A percentile compares a stretch with the other conserved stretches of the same genome.
These are phyloP conservation scores for Chrysosphaeria jannelii DNA, from an alignment of 2,329 filamentous ascomycete species.

Conservation along the genomic window DNA sequence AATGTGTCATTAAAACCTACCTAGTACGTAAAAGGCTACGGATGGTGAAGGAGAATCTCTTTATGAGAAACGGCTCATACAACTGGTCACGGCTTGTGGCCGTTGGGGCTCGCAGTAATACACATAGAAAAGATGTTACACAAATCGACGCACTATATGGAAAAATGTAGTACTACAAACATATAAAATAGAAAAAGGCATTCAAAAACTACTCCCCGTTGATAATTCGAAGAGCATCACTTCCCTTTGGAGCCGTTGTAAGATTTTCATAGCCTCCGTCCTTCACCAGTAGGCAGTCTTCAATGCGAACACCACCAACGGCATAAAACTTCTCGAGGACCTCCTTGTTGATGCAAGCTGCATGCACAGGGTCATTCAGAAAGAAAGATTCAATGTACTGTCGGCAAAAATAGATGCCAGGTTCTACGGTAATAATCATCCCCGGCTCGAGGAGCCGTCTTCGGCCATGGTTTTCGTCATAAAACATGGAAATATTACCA, in stretches of 20 bases:
- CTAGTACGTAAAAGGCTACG: no score
- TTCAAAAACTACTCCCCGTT: slow-evolving; percentile 9
- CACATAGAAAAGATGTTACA: no score
- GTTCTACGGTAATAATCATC: slow-evolving; percentile 55
- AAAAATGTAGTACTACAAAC: no score
- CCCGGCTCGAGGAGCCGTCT: slow-evolving; percentile 16
- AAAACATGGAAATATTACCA: slow-evolving; percentile 1
- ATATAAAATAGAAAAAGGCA: no score
- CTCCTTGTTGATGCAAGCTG: slow-evolving; percentile 30
- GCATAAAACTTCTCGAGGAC: slow-evolving; percentile 39
- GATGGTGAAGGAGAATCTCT: no score
- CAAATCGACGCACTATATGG: no score
- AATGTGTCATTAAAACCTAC: no score
- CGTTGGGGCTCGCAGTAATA: no score
- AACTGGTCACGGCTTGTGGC: no score
- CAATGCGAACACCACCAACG: slow-evolving; percentile 74
- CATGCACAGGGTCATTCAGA: slow-evolving; percentile 24
- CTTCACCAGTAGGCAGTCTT: slow-evolving; percentile 68
- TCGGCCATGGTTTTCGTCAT: background rate
- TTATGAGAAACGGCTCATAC: no score
- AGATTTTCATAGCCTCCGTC: slow-evolving; percentile 55
- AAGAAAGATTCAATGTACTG: slow-evolving; percentile 44
- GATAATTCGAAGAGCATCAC: slow-evolving; percentile 35
- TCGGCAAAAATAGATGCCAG: slow-evolving; percentile 49
- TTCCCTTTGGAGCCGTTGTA: slow-evolving; percentile 47